Percentiles rank a stretch among this genome's conserved stretches.
phyloP scores from a whole-genome alignment of 208 protist genomes.

The Sergeia podlipaevii region DNA sequence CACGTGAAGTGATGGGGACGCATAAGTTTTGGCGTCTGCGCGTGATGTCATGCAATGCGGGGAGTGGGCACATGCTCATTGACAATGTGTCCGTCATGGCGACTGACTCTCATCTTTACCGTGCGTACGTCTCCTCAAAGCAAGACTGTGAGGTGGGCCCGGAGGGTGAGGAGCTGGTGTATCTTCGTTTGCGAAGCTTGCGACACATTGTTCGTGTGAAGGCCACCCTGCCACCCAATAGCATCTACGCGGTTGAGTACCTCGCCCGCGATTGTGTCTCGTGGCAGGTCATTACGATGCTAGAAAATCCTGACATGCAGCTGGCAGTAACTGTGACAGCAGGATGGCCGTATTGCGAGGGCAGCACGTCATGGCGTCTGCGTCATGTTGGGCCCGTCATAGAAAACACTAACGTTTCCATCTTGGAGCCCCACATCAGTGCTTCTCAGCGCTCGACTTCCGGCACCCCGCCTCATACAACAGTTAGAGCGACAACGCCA shows the following conservation, averaged over 20 bases:
- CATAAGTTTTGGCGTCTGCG: constrained; percentile 50
- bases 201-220: constrained; percentile 37
- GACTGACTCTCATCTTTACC: not conserved
- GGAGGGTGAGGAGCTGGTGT: not conserved
- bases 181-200: constrained; percentile 3
- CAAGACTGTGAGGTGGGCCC: not conserved
- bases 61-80: constrained; percentile 1
- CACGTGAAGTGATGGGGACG: constrained; percentile 13
- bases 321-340: constrained; percentile 10
- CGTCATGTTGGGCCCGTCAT: constrained; percentile 9
- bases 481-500: too few species aligned
- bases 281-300: constrained; percentile 40
- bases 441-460: not conserved
- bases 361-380: constrained; percentile 61
- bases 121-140: not conserved
- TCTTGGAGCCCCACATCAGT: not conserved
- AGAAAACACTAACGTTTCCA: not conserved
- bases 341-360: constrained; percentile 26
- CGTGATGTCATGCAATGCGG: constrained; percentile 4
- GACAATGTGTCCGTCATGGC: not conserved
- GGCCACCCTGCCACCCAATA: constrained; percentile 32
- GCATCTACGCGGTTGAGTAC: constrained; percentile 60
- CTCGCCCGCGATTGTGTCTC: constrained; percentile 57
- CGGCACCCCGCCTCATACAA: not conserved
- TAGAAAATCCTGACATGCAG: constrained; percentile 20